phyloP scores from a whole-genome alignment of 768 basidiomycete genomes.

The Mycena kentingensis region DNA sequence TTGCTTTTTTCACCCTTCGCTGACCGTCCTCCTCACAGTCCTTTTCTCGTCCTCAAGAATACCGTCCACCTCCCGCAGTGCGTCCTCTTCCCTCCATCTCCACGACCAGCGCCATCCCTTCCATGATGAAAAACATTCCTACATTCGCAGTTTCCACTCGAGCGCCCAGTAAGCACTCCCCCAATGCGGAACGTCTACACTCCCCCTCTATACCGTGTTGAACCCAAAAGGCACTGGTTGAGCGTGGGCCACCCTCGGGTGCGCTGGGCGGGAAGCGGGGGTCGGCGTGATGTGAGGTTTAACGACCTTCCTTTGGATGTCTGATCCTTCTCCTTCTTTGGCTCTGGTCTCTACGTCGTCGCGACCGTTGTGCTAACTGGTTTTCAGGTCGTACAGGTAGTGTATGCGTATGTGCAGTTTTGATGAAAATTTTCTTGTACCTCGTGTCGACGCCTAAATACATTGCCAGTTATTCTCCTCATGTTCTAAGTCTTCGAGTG shows the following conservation, averaged over 20 bases:
- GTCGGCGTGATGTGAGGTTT: constrained; percentile 71
- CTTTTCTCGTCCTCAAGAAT: too few relatives aligned
- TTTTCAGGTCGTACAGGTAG: too few relatives aligned
- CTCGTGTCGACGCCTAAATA: background rate
- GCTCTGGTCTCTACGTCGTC: constrained; percentile 7
- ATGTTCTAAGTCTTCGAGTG: too few relatives aligned
- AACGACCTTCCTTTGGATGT: constrained; percentile 90
- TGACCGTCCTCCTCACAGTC: background rate
- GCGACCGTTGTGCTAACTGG: constrained; percentile 1
- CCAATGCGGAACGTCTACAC: constrained; percentile 67
- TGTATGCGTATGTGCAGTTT: too few relatives aligned
- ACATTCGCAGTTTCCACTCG: constrained; percentile 90
- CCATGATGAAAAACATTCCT: constrained; percentile 59
- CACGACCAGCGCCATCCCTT: constrained; percentile 25
- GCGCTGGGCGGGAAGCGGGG: constrained; percentile 76
- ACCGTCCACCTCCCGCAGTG: constrained; percentile 23
- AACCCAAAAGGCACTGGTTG: constrained; percentile 65
- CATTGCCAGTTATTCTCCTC: constrained; percentile 12
- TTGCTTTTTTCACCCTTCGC: constrained; percentile 16
- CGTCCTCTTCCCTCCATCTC: constrained; percentile 21
- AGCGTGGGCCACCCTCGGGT: constrained; percentile 68
- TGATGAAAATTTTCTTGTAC: background rate
- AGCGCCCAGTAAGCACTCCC: constrained; percentile 77
- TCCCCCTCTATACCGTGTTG: constrained; percentile 65
- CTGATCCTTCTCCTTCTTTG: constrained; percentile 66